Conservation (phyloP, 2,329 filamentous ascomycete species). For the Simplicillium aogashimaense region DNA sequence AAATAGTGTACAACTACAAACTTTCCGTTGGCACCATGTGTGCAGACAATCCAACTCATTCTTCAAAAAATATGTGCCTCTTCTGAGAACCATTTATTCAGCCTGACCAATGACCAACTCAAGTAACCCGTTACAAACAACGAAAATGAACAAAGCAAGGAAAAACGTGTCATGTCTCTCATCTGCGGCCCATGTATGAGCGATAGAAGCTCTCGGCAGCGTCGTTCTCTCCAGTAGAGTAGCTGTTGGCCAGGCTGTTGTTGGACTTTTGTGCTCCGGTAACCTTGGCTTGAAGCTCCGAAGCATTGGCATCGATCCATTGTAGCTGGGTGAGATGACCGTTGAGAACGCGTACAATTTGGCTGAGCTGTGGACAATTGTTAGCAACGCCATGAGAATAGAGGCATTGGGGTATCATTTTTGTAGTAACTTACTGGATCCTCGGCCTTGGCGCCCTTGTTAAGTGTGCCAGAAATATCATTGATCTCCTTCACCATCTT, state of each 20-base stretch:
- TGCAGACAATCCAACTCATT: slow-evolving; percentile 8
- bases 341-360: slow-evolving; percentile 93
- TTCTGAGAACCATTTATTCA: slow-evolving; percentile 8
- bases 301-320: slow-evolving; percentile 81
- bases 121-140: slow-evolving; percentile 7
- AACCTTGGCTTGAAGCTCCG: slow-evolving; percentile 74
- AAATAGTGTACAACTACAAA: slow-evolving; percentile 29
- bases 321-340: slow-evolving; percentile 85
- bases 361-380: slow-evolving; percentile 56
- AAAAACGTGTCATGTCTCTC: slow-evolving; percentile 11
- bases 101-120: slow-evolving; percentile 1
- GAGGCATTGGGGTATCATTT: slow-evolving; percentile 4
- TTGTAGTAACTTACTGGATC: slow-evolving; percentile 61
- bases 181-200: slow-evolving; percentile 72
- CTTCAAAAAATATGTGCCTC: slow-evolving; percentile 10
- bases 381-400: slow-evolving; percentile 13
- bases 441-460: slow-evolving; percentile 80
- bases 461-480: slow-evolving; percentile 76
- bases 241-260: slow-evolving; percentile 47
- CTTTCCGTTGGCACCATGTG: slow-evolving; percentile 8
- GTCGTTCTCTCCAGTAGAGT: slow-evolving; percentile 53
- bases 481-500: slow-evolving; percentile 99
- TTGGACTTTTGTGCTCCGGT: slow-evolving; percentile 70
- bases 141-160: slow-evolving; percentile 1
- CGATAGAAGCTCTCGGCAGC: slow-evolving; percentile 84